Conservation (phyloP, 2,329 filamentous ascomycete species). For the Thielaviopsis ethacetica region DNA sequence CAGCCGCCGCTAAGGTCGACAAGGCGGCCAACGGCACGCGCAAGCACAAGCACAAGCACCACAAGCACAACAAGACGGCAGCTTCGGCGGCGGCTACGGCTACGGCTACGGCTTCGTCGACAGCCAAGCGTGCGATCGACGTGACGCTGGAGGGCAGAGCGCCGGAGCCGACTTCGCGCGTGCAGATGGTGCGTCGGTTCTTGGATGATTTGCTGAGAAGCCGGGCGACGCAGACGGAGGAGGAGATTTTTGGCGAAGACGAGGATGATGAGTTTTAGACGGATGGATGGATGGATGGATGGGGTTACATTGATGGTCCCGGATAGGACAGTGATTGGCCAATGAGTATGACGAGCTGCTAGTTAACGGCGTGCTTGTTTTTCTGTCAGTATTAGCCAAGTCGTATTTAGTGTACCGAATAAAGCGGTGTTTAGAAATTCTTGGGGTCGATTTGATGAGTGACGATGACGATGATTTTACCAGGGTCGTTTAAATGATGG, state of each 20-base stretch:
- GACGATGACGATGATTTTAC: no score
- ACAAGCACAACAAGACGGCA: neutral
- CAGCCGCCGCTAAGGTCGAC: neutral
- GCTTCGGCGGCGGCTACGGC: neutral
- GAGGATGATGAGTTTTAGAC: conserved; percentile 8
- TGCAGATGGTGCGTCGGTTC: conserved; percentile 6
- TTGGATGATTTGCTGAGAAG: conserved; percentile 6
- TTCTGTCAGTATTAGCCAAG: no score
- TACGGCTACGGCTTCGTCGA: neutral
- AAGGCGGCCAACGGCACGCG: neutral
- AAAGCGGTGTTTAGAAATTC: no score
- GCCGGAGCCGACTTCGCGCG: neutral
- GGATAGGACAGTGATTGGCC: neutral
- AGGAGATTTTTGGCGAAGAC: conserved; percentile 6
- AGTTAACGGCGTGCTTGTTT: no score
- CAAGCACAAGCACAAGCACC: neutral
- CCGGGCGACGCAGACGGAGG: conserved; percentile 5
- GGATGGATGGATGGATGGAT: neutral
- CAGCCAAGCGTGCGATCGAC: no score
- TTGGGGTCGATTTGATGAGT: no score
- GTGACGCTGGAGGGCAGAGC: neutral
- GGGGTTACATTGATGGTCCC: neutral
- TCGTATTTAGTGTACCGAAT: no score
- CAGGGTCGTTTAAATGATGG: no score
- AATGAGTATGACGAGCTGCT: no score